Conservation (phyloP, 2,329 filamentous ascomycete species). For the Fusarium sp. region DNA sequence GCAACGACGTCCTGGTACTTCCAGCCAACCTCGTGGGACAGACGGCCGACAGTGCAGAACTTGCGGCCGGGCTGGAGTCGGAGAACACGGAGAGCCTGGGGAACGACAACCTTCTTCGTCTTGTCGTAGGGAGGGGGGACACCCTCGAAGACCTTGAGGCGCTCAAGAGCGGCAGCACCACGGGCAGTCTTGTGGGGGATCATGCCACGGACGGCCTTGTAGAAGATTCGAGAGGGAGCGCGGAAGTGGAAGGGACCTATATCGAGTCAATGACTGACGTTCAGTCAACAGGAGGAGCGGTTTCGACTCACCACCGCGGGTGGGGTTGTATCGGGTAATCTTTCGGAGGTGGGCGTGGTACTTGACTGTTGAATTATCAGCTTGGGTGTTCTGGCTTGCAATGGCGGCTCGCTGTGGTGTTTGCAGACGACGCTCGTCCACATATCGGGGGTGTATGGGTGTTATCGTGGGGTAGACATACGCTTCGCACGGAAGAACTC, state of each 20-base stretch:
- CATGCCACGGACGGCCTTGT: conserved; percentile 99
- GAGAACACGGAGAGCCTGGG: conserved; percentile 96
- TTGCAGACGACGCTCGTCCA: conserved; percentile 36
- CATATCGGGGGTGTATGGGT: conserved; percentile 21
- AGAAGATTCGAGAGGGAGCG: conserved; percentile 99
- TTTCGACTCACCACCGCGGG: conserved; percentile 84
- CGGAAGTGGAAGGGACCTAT: conserved; percentile 99
- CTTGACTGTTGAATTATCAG: conserved; percentile 84
- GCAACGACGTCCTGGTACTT: conserved; percentile 99
- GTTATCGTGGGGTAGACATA: conserved; percentile 69
- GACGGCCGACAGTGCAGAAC: conserved; percentile 98
- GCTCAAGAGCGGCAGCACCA: conserved; percentile 94
- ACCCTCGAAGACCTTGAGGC: conserved; percentile 99
- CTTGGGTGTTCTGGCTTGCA: conserved; percentile 27
- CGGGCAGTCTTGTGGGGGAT: conserved; percentile 99
- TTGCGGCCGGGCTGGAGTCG: conserved; percentile 98
- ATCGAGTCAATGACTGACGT: conserved; percentile 51
- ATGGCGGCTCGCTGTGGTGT: conserved; percentile 18
- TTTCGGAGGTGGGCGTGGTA: conserved; percentile 99
- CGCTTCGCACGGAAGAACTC: conserved; percentile 99
- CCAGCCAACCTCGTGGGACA: conserved; percentile 99
- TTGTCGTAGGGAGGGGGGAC: conserved; percentile 99
- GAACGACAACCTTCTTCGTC: conserved; percentile 99
- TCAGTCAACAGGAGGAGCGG: conserved; percentile 16
- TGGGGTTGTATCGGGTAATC: conserved; percentile 99